Conservation (phyloP, 2,329 filamentous ascomycete genomes). For the Trichoderma breve region DNA sequence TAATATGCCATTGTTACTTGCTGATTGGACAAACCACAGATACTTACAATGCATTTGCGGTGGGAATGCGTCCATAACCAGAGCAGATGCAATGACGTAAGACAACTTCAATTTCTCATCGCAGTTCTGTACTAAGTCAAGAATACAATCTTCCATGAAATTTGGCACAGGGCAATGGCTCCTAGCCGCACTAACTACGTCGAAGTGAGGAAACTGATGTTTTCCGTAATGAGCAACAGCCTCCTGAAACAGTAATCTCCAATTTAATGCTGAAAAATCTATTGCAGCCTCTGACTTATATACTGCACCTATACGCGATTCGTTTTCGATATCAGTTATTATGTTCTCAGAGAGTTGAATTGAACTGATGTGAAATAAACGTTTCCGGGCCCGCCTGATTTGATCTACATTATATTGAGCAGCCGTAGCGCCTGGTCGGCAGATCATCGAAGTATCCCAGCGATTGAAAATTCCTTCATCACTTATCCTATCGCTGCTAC, state of each 20-base stretch:
- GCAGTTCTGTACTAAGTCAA: not conserved
- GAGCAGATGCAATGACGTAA: not conserved
- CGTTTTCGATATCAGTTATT: not conserved
- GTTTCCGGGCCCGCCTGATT: too few relatives aligned
- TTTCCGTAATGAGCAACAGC: not conserved
- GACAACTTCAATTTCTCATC: not conserved
- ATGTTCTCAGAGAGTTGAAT: not conserved
- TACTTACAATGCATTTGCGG: too few relatives aligned
- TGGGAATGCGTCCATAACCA: not conserved
- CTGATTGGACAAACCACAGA: too few relatives aligned
- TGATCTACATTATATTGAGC: too few relatives aligned
- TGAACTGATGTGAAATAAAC: too few relatives aligned
- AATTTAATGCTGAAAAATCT: not conserved
- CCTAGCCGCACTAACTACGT: not conserved
- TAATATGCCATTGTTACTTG: too few relatives aligned
- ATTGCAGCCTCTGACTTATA: not conserved
- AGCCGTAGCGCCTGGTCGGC: too few relatives aligned
- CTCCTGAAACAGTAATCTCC: not conserved
- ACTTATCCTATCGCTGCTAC: not conserved
- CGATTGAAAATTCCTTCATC: too few relatives aligned
- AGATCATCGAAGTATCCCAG: too few relatives aligned
- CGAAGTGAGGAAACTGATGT: not conserved
- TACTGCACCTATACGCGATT: not conserved
- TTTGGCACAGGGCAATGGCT: not conserved
- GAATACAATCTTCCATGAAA: not conserved